A percentile compares a stretch with the other conserved stretches of the same genome.
Conservation (phyloP, 768 basidiomycete genomes). For the Lepiota venenata region DNA sequence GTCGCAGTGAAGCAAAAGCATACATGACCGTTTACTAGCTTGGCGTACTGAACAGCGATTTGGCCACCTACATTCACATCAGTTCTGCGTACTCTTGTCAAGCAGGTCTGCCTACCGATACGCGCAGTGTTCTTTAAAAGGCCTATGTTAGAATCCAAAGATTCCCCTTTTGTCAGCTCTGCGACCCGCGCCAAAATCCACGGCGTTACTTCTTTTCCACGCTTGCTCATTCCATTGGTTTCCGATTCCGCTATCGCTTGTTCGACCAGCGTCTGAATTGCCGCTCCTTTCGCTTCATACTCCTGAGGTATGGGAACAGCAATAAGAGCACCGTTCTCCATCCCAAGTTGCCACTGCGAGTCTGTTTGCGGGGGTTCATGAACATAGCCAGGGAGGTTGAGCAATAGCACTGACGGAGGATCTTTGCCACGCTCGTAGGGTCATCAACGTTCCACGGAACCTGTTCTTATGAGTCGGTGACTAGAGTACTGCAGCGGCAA, state of each 20-base stretch:
- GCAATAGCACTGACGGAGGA: constrained; percentile 55
- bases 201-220: constrained; percentile 91
- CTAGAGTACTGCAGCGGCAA: constrained; percentile 1
- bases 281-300: constrained; percentile 61
- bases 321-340: constrained; percentile 77
- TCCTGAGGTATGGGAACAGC: constrained; percentile 87
- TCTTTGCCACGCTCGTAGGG: constrained; percentile 62
- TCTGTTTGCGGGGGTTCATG: constrained; percentile 37
- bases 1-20: not conserved
- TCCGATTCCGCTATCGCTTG: constrained; percentile 84
- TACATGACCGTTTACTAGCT: constrained; percentile 36
- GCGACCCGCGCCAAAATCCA: constrained; percentile 86
- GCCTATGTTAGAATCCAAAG: constrained; percentile 77
- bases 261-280: constrained; percentile 76
- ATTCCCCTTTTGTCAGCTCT: constrained; percentile 75
- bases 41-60: constrained; percentile 76
- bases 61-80: constrained; percentile 51
- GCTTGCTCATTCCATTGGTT: constrained; percentile 69
- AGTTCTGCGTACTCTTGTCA: not conserved
- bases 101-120: constrained; percentile 50
- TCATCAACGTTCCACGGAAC: constrained; percentile 74
- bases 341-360: constrained; percentile 63
- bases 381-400: not conserved
- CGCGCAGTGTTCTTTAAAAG: constrained; percentile 86
- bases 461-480: constrained; percentile 32